Evolutionary conservation across 2,329 filamentous ascomycete genomes (phyloP).

Genomic region (Pseudogymnoascus sp.): DNA sequence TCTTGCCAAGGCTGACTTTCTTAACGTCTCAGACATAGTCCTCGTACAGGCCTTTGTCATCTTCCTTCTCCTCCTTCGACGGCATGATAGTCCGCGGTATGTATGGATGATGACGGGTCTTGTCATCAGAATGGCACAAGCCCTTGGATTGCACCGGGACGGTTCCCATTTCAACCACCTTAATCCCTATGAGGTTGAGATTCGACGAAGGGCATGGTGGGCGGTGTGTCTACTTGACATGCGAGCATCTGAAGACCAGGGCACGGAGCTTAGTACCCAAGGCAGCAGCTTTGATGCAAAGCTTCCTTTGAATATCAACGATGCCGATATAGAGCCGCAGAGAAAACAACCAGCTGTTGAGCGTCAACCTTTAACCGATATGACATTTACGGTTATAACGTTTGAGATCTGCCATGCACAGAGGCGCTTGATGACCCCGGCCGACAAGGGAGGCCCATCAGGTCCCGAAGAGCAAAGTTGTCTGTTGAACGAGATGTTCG

Average conservation of each 20-base stretch:
- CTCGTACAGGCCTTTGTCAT: slow-evolving; percentile 42
- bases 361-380: slow-evolving; percentile 25
- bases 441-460: slow-evolving; percentile 23
- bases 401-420: too few relatives aligned
- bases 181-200: slow-evolving; percentile 49
- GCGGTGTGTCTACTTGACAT: slow-evolving; percentile 49
- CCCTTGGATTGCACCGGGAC: slow-evolving; percentile 36
- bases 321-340: slow-evolving; percentile 19
- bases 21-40: slow-evolving; percentile 40
- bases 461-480: slow-evolving; percentile 36
- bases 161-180: slow-evolving; percentile 39
- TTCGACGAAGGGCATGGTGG: slow-evolving; percentile 54
- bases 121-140: slow-evolving; percentile 34
- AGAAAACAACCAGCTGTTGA: slow-evolving; percentile 19
- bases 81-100: slow-evolving; percentile 42
- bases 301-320: slow-evolving; percentile 18
- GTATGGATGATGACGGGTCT: slow-evolving; percentile 39
- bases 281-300: slow-evolving; percentile 35
- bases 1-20: slow-evolving; percentile 41
- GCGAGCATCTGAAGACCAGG: slow-evolving; percentile 45
- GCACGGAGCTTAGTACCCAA: slow-evolving; percentile 41
- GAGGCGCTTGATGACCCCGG: neutral
- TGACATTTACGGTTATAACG: slow-evolving; percentile 13
- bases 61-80: slow-evolving; percentile 36
- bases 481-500: slow-evolving; percentile 39